Evolutionary conservation across 225 moss, liverwort and hornwort genomes (phyloP).

Genomic region (Rhytidiadelphus loreus): DNA sequence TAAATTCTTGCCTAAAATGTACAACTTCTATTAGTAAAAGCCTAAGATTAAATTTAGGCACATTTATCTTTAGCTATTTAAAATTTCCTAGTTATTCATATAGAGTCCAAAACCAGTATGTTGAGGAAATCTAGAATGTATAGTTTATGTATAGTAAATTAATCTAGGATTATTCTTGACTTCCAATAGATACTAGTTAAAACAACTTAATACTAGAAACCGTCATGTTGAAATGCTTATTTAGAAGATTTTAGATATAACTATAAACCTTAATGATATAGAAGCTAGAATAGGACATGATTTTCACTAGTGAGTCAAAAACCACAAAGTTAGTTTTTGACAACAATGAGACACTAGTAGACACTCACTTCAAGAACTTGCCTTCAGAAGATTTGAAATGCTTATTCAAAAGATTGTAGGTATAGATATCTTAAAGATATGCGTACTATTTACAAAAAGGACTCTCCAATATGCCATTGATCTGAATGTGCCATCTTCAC

Average conservation of each 20-base stretch:
- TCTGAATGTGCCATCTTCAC: neutral
- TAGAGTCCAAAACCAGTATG: neutral
- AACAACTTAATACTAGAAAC: too few relatives aligned
- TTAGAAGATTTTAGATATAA: neutral
- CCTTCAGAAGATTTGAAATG: neutral
- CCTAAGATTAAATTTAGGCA: neutral
- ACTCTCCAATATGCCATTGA: rapidly evolving
- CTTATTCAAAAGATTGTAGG: neutral
- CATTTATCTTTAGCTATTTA: neutral
- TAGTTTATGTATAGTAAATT: neutral
- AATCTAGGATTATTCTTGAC: neutral
- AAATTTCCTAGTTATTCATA: neutral
- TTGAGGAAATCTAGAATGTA: neutral
- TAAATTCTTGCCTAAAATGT: neutral
- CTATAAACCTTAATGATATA: neutral
- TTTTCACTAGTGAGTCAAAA: neutral
- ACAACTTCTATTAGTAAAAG: neutral
- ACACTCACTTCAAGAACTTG: neutral
- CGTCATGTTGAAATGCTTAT: neutral
- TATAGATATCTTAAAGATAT: neutral
- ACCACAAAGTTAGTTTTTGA: neutral
- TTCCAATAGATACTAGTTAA: neutral
- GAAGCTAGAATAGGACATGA: neutral
- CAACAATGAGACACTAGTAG: neutral
- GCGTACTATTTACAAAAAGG: neutral